Evolutionary conservation across 306 rosid species (phyloP).

Genomic region (Vachellia pachyceras): DNA sequence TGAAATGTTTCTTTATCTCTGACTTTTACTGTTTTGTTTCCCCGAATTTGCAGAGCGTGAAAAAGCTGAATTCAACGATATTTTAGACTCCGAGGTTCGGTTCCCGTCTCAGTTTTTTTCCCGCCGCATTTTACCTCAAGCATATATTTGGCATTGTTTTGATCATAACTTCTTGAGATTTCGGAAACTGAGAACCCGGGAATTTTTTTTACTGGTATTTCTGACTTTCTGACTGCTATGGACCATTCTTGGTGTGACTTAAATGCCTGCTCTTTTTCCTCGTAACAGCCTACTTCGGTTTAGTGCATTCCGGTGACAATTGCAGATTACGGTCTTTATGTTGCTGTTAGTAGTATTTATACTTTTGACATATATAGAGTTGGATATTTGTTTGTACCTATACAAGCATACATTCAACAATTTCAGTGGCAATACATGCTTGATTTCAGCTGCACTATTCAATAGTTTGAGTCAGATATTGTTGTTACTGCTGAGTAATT

Average conservation of each 20-base stretch:
- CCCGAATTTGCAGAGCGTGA: conserved; percentile 65
- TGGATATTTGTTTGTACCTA: neutral
- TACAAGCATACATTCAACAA: neutral
- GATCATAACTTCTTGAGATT: neutral
- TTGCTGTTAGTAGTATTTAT: neutral
- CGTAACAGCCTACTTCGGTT: neutral
- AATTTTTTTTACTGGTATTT: neutral
- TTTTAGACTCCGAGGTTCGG: conserved; percentile 53
- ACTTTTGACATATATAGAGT: neutral
- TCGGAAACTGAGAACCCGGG: neutral
- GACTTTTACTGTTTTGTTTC: neutral
- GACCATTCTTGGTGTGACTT: neutral
- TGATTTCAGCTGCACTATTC: neutral
- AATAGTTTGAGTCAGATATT: neutral
- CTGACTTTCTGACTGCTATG: neutral
- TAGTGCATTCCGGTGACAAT: neutral
- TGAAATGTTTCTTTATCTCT: neutral
- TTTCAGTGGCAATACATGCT: neutral
- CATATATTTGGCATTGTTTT: neutral
- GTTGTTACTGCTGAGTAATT: neutral
- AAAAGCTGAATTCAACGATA: conserved; percentile 42
- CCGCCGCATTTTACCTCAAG: neutral
- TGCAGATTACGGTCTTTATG: neutral
- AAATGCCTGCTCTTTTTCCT: neutral
- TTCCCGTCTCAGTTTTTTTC: neutral